Evolutionary conservation across 2,329 filamentous ascomycete species (phyloP), one percentile per base, ranked within the genome.

Genomic region (Phaeophleospora eucalypticola): DNA sequence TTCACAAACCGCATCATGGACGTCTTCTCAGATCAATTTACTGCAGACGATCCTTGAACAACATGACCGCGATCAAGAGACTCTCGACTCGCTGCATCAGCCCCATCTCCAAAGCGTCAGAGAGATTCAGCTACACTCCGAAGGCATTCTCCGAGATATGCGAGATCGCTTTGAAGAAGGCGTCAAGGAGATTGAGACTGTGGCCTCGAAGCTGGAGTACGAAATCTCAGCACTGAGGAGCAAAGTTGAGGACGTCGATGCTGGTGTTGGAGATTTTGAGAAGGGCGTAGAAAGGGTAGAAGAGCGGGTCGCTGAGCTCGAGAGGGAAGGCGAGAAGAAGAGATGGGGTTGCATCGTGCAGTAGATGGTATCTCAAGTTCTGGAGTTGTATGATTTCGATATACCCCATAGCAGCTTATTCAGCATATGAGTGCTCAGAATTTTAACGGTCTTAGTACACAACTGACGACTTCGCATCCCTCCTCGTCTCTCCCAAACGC

Each of bases 181-280:
- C 14, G 74, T 89, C 51, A 85, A 85, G 65, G 87, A 93, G 53
- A 76, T 96, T 12, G 89, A 95, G 64, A 79, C 85, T 17, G 73
- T 94, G 33, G 82, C 85, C 2, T 88, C 89, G 16, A 90, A 90
- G 67, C 75, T 97, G 45, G 90, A 97, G 61, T 97, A 97, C 67
- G 91, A 96, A 71, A 84, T 96, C 51, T 81, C 85, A 49, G 82
- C 83, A 14, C 72, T 97, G n/a, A 76, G 82, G 40, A 82, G 83
- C 39, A 89, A 89, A 59, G 84, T 95, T 8, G 79, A 87, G 58
- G 91, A 97, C 62, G 86, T 95, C 7, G 89, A 95, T 62, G 86
- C 89, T 51, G 87, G 86, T 1, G 81, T 95, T 0, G 72, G 71
- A 9, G 85, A 89, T 51, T 94, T 95, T 65, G 87, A 90, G 66